Evolutionary conservation across 345 rosid genomes (phyloP).

Genomic region (rapeseed (Brassica napus)): DNA sequence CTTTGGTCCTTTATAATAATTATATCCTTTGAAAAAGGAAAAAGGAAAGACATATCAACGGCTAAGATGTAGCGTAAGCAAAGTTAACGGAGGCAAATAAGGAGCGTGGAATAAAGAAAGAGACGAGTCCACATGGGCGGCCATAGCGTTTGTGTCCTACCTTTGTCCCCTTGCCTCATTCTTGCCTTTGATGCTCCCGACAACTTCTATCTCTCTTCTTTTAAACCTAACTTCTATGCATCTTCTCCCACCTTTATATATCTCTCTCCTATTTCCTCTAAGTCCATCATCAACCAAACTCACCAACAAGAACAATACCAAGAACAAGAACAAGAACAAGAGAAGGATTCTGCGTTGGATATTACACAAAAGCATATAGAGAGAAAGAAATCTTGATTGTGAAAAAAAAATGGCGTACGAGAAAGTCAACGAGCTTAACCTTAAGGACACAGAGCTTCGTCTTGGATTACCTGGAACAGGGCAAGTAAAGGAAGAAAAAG

Average conservation of each 20-base stretch:
- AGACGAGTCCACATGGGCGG: constrained; percentile 45
- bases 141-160: constrained; percentile 39
- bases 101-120: constrained; percentile 38
- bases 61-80: constrained; percentile 35
- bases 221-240: constrained; percentile 32
- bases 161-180: constrained; percentile 44
- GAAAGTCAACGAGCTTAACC: constrained; percentile 59
- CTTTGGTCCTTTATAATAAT: constrained; percentile 3
- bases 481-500: constrained; percentile 38
- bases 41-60: background rate
- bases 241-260: constrained; percentile 24
- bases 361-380: constrained; percentile 9
- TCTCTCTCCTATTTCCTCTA: constrained; percentile 2
- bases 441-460: constrained; percentile 85
- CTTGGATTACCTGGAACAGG: constrained; percentile 83
- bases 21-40: background rate
- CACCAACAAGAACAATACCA: constrained; percentile 16
- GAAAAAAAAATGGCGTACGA: constrained; percentile 39
- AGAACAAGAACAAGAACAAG: background rate
- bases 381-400: background rate
- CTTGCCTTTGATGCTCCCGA: constrained; percentile 40
- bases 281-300: constrained; percentile 23
- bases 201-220: constrained; percentile 34
- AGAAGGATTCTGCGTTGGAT: background rate
- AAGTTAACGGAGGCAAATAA: constrained; percentile 37